These are phyloP conservation scores for Dictyostelium intermedium DNA, from an alignment of 78 protist genomes.

Conservation along the genomic window DNA sequence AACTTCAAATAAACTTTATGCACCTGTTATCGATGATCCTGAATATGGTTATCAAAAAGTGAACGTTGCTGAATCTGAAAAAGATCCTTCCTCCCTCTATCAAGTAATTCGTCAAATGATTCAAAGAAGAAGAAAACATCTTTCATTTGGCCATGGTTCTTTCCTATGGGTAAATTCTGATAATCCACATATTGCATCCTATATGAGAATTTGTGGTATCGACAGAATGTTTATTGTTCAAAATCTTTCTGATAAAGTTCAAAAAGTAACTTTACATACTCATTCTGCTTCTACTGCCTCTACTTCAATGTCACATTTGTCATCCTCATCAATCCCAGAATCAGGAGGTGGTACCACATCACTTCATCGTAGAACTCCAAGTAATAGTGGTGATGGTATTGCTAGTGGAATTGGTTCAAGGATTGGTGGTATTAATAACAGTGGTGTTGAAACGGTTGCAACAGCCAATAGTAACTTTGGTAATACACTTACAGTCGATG, in stretches of 20 bases:
- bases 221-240: slow-evolving; percentile 79
- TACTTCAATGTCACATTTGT: not conserved
- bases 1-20: slow-evolving; percentile 15
- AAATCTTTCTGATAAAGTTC: slow-evolving; percentile 54
- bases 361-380: not conserved
- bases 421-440: not conserved
- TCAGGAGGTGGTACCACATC: not conserved
- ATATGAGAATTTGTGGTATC: slow-evolving; percentile 48
- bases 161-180: slow-evolving; percentile 54
- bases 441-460: not conserved
- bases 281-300: not conserved
- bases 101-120: slow-evolving; percentile 78
- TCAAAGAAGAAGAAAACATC: slow-evolving; percentile 64
- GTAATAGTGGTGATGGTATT: not conserved
- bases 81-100: slow-evolving; percentile 64
- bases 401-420: not conserved
- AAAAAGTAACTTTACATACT: slow-evolving; percentile 1
- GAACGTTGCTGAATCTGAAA: slow-evolving; percentile 60
- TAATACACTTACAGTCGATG: not conserved
- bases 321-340: not conserved
- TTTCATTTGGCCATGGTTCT: slow-evolving; percentile 79
- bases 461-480: not conserved
- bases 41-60: slow-evolving; percentile 75
- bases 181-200: slow-evolving; percentile 41
- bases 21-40: slow-evolving; percentile 56